These are phyloP conservation scores for Boletus subparvulus DNA, from an alignment of 768 basidiomycete species.

Conservation along the genomic window DNA sequence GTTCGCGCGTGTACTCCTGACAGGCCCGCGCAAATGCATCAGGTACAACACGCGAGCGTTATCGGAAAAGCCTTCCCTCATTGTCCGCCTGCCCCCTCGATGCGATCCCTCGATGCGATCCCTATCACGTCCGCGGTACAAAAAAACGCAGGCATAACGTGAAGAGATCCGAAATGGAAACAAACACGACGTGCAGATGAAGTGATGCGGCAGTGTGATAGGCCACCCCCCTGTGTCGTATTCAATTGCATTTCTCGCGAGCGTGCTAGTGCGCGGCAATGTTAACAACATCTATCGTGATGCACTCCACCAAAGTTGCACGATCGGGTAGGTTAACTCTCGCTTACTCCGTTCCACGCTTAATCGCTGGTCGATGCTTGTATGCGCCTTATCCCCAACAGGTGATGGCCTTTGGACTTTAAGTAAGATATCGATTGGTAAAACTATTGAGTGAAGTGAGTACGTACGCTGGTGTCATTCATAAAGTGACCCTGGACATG, in stretches of 20 bases:
- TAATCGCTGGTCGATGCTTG: no score
- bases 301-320: neutral
- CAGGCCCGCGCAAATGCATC: no score
- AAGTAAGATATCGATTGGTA: neutral
- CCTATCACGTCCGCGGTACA: neutral
- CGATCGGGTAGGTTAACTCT: neutral
- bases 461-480: neutral
- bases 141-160: neutral
- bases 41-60: neutral
- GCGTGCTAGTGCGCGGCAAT: neutral
- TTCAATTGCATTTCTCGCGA: neutral
- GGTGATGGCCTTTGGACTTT: neutral
- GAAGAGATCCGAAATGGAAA: neutral
- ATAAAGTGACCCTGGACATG: neutral
- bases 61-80: neutral
- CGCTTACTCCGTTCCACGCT: neutral
- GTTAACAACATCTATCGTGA: neutral
- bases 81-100: neutral
- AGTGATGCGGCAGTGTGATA: neutral
- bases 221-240: neutral
- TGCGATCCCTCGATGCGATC: constrained; percentile 16
- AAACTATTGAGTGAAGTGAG: neutral
- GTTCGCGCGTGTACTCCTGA: neutral
- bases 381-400: neutral
- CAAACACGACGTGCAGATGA: neutral